phyloP scores from a whole-genome alignment of 2,329 filamentous ascomycete genomes.

The Stemphylium lycopersici region DNA sequence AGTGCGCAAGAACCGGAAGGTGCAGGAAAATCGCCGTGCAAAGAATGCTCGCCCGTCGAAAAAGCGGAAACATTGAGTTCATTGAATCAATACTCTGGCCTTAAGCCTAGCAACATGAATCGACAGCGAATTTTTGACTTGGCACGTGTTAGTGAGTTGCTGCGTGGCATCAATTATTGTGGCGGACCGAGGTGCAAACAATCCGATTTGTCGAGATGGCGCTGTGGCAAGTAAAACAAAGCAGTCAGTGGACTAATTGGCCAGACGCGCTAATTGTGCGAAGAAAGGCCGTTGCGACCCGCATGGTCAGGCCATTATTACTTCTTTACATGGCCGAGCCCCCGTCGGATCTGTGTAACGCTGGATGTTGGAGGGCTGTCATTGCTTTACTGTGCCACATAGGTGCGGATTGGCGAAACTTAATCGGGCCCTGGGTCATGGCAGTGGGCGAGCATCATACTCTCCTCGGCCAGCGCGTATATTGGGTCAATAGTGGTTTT shows the following conservation, averaged over 20 bases:
- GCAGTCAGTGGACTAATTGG: slow-evolving; percentile 3
- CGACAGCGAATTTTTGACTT: slow-evolving; percentile 4
- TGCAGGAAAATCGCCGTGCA: slow-evolving; percentile 76
- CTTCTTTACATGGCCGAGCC: slow-evolving; percentile 3
- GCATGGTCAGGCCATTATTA: slow-evolving; percentile 19
- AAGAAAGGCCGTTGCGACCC: slow-evolving; percentile 14
- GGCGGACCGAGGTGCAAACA: slow-evolving; percentile 12
- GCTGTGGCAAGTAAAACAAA: slow-evolving; percentile 11
- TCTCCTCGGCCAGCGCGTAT: slow-evolving; percentile 13
- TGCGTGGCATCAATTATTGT: not conserved
- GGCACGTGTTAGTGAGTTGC: slow-evolving; percentile 3
- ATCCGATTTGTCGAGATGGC: slow-evolving; percentile 6
- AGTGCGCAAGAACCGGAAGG: slow-evolving; percentile 79
- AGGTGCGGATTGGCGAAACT: slow-evolving; percentile 20
- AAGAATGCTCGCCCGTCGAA: slow-evolving; percentile 87
- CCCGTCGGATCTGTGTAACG: slow-evolving; percentile 15
- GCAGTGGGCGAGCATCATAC: slow-evolving; percentile 8
- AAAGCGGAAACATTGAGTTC: slow-evolving; percentile 57
- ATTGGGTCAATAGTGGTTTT: slow-evolving; percentile 27
- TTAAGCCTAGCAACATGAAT: slow-evolving; percentile 8
- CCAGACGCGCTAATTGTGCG: slow-evolving; percentile 11
- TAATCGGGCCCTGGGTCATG: slow-evolving; percentile 13
- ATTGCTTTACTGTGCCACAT: slow-evolving; percentile 31
- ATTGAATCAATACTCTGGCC: slow-evolving; percentile 18
- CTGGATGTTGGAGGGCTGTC: slow-evolving; percentile 5